Evolutionary conservation across 2,329 filamentous ascomycete genomes (phyloP), one percentile per base, ranked within the genome.

Genomic region (Cladophialophora exuberans): DNA sequence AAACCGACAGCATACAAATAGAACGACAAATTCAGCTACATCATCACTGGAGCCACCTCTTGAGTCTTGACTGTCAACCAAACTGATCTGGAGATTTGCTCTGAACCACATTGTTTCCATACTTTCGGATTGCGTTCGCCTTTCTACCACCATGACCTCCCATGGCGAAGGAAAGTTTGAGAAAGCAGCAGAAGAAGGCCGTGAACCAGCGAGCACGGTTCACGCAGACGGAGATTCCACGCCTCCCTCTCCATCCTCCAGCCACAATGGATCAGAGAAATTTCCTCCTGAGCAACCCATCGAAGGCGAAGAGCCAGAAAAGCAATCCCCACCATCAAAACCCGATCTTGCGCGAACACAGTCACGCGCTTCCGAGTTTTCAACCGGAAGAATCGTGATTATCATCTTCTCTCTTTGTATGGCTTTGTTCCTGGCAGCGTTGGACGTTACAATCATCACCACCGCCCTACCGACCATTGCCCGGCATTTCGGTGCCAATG

Each of bases 391-490:
- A 62, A 71, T 74, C 26, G 52, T 67, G 9, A 63, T 75, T 18
- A 72, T 76, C 31, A 74, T 76, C 70, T 61, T 65, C 10, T 73
- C 72, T 4, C 68, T 76, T 35, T 73, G 72, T 59, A 76, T 83
- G 68, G 81, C 81, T 6, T 73, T 85, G 10, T 82, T 84, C 50
- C 75, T 85, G 22, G 81, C 82, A 9, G 83, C 83, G 26, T 69
- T 85, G 35, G 83, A 85, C 63, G 82, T 84, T 62, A 77, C 74
- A 1, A 77, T 76, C 43, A 67, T 76, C 28, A 76, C 74, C 6
- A 77, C 75, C 6, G 73, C 75, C 6, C 62, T 78, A 20, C 71
- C 75, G 6, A 74, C 72, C 9, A 78, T 76, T 53, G 72, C 75
- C 1, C 61, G 66, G 2, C 65, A 72, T 46, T 76, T 76, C 45